Evolutionary conservation across 2,329 filamentous ascomycete genomes (phyloP).

Genomic region (Septoria linicola): DNA sequence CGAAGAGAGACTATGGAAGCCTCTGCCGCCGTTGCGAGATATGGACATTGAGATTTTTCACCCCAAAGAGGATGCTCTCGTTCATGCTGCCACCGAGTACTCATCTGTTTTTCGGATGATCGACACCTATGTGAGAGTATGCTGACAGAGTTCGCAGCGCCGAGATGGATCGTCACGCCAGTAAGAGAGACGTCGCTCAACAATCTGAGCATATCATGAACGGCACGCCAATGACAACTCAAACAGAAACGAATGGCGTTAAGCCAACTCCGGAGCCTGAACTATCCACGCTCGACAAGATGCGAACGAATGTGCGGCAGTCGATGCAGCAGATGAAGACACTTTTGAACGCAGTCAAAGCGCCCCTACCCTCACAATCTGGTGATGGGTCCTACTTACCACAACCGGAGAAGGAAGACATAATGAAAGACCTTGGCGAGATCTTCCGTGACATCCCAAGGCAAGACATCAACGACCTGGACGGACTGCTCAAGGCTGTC

Average conservation of each 20-base stretch:
- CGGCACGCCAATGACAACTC: background rate
- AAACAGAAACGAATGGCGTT: constrained; percentile 15
- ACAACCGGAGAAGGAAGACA: constrained; percentile 29
- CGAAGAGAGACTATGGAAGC: background rate
- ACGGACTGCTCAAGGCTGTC: constrained; percentile 42
- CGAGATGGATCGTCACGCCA: constrained; percentile 10
- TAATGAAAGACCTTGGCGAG: constrained; percentile 25
- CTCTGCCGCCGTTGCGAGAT: constrained; percentile 10
- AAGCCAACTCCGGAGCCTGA: constrained; percentile 22
- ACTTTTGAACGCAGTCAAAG: constrained; percentile 36
- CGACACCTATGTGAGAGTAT: background rate
- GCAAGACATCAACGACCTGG: constrained; percentile 32
- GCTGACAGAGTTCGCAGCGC: constrained; percentile 8
- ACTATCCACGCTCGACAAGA: constrained; percentile 29
- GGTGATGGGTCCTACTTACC: constrained; percentile 47
- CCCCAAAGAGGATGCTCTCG: background rate
- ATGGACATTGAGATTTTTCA: background rate
- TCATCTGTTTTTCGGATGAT: background rate
- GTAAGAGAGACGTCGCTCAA: constrained; percentile 7
- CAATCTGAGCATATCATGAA: background rate
- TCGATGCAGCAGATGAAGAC: constrained; percentile 32
- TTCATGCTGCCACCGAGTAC: constrained; percentile 1
- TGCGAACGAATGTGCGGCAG: constrained; percentile 25
- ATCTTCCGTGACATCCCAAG: constrained; percentile 29
- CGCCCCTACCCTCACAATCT: constrained; percentile 41